Percentiles rank a stretch among this genome's conserved stretches.
Conservation (phyloP, 257 asterid species). For the Cordia subcordata region DNA sequence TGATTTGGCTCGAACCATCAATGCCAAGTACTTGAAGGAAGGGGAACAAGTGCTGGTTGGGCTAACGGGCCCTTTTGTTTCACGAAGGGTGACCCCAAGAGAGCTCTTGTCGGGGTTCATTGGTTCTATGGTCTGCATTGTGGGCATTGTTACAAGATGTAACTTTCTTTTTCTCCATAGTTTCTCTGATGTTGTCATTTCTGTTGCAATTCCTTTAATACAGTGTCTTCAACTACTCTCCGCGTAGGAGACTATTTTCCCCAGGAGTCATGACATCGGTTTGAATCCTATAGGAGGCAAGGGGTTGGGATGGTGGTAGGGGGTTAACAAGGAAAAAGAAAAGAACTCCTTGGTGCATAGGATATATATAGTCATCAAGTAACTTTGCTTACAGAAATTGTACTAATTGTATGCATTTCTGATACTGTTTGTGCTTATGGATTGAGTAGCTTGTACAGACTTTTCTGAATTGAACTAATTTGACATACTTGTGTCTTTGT, state of each 20-base stretch:
- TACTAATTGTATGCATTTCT: no score
- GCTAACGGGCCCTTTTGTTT: conserved; percentile 91
- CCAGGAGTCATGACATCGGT: no score
- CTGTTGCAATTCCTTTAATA: not conserved
- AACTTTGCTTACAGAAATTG: no score
- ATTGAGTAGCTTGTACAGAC: not conserved
- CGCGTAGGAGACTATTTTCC: no score
- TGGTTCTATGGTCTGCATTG: conserved; percentile 91
- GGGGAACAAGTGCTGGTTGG: conserved; percentile 92
- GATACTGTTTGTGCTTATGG: not conserved
- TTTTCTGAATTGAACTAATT: no score
- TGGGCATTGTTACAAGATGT: conserved; percentile 96
- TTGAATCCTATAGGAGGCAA: no score
- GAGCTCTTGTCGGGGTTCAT: conserved; percentile 90
- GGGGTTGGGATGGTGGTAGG: no score
- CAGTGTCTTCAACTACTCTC: no score
- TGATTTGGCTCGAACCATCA: conserved; percentile 53
- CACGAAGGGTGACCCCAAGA: conserved; percentile 90
- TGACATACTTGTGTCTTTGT: not conserved
- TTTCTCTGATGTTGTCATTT: not conserved
- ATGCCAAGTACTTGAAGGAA: conserved; percentile 80
- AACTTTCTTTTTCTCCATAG: conserved; percentile 1
- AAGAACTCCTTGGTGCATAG: no score
- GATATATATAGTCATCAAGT: no score
- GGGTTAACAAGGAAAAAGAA: no score